Percentiles rank a stretch among this genome's conserved stretches.
Conservation (phyloP, 768 basidiomycete species). For the Lactarius evosmus region DNA sequence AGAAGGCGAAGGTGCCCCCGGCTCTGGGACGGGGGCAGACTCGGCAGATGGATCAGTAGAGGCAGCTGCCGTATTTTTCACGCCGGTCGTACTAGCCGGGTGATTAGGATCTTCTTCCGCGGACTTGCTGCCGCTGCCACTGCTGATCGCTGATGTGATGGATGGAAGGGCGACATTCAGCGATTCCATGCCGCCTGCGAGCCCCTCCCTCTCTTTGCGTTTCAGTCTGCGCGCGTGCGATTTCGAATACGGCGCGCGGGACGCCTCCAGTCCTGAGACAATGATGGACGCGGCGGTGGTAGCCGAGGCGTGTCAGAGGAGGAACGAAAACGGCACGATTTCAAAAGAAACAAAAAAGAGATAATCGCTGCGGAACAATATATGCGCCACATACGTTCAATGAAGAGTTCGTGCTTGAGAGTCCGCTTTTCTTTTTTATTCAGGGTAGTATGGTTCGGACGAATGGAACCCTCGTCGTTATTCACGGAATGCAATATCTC, state of each 20-base stretch:
- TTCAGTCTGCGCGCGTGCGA: conserved; percentile 69
- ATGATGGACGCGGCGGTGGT: not conserved
- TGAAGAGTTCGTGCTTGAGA: conserved; percentile 62
- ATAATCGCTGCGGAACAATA: not conserved
- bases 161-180: conserved; percentile 51
- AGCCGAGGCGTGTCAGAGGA: conserved; percentile 4
- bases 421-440: conserved; percentile 69
- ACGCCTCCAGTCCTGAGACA: conserved; percentile 46
- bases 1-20: not conserved
- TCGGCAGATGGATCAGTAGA: not conserved
- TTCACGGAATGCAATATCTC: conserved; percentile 43
- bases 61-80: not conserved
- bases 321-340: not conserved
- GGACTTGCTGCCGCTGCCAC: conserved; percentile 4
- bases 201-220: conserved; percentile 53
- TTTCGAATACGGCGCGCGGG: conserved; percentile 60
- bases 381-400: conserved; percentile 49
- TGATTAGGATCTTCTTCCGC: conserved; percentile 27
- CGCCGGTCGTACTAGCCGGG: not conserved
- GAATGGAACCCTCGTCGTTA: conserved; percentile 29
- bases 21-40: not conserved
- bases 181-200: conserved; percentile 36
- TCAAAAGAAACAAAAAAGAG: not conserved
- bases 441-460: conserved; percentile 27
- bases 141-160: conserved; percentile 32